Base-by-base conservation (phyloP, 2,329 filamentous ascomycete genomes). In the Samsoniella hepiali region DNA sequence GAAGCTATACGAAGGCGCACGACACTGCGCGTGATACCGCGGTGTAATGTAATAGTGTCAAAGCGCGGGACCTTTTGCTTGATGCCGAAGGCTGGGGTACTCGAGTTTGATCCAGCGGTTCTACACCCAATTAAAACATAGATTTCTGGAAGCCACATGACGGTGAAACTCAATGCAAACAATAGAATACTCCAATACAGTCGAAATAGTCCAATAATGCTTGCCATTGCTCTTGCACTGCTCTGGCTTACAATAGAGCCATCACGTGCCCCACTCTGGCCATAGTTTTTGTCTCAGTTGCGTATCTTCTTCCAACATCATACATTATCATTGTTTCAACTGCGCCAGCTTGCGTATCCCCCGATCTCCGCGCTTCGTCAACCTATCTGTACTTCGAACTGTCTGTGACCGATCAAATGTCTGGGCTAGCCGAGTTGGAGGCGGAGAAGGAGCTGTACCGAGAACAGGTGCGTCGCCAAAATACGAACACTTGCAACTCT, bases 401-500 rank as follows among this genome's bases (percentile, higher is more conserved):
- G 15, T 1, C 8, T n/a, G 15, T 54, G 2, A 32, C 8, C 7
- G 7, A 50, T 22, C 68, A 31, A 54, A 77, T 75, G 71, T 72
- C 72, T 15, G 68, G 71, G 17, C 63, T 77, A 44, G 72, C 76
- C 53, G 76, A 75, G 66, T 75, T 84, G 63, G 79, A 85, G 68
- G 78, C 79, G 45, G 84, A 86, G 68, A 80, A 79, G 70, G 77
- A 78, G 70, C 78, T 80, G 66, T 86, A 83, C 69, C 79, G 83
- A 72, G 83, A 85, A 70, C 84, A 87, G 77, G 84, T 85, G 68
- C 63, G 78, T 66, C 11, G 38, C 29, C 29, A 5, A 40, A 54
- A 17, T 42, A 63, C 58, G 9, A 42, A 38, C 7, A 31, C 42
- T 32, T 27, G 38, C 45, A 38, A 27, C 53, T 29, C 40, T 29